These are phyloP conservation scores for Eucalyptus regnans DNA, from an alignment of 345 rosid species.

Conservation along the genomic window DNA sequence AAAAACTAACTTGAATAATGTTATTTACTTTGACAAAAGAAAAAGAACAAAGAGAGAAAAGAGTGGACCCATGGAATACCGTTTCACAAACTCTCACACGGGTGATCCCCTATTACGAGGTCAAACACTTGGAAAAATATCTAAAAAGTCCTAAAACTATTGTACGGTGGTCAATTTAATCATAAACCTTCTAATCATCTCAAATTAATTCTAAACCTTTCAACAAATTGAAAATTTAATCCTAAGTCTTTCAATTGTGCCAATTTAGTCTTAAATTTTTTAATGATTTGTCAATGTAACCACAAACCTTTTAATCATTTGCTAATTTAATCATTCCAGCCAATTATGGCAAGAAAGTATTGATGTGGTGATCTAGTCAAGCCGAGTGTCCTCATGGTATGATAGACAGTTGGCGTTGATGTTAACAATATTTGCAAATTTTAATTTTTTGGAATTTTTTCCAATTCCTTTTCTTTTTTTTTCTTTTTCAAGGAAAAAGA, in stretches of 20 bases:
- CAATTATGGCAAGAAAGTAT: too few relatives aligned
- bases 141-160: too few relatives aligned
- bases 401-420: rapidly evolving
- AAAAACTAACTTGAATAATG: not conserved
- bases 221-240: too few relatives aligned
- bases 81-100: not conserved
- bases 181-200: rapidly evolving
- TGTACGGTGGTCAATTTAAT: rapidly evolving
- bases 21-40: not conserved
- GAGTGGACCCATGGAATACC: not conserved
- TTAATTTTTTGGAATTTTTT: too few relatives aligned
- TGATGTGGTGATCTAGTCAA: not conserved
- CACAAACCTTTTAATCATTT: too few relatives aligned
- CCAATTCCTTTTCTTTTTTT: rapidly evolving
- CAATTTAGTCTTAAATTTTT: too few relatives aligned
- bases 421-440: too few relatives aligned
- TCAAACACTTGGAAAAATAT: not conserved
- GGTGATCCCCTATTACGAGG: not conserved
- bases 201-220: too few relatives aligned
- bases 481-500: too few relatives aligned
- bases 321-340: too few relatives aligned
- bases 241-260: rapidly evolving
- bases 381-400: rapidly evolving
- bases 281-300: too few relatives aligned
- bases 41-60: not conserved